phyloP scores from a whole-genome alignment of 345 rosid species.

The Rhodamnia rubescens region DNA sequence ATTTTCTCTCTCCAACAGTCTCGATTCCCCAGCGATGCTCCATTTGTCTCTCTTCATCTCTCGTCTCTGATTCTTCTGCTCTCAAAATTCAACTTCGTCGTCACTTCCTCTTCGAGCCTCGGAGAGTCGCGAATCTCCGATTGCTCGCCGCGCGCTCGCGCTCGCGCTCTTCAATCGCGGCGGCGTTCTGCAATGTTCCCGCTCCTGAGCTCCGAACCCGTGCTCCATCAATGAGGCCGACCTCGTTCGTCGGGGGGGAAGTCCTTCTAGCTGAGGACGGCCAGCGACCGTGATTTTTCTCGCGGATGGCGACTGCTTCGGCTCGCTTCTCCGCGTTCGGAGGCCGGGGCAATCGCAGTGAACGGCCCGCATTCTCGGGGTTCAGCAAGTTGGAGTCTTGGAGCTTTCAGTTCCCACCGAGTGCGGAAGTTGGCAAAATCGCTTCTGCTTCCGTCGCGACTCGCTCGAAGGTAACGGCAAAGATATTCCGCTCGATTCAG shows the following conservation, averaged over 20 bases:
- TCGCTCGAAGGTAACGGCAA: neutral
- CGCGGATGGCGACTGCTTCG: neutral
- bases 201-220: neutral
- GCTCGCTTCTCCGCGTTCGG: neutral
- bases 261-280: neutral
- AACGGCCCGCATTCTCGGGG: neutral
- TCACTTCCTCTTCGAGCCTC: neutral
- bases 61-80: neutral
- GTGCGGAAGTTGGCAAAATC: neutral
- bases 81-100: neutral
- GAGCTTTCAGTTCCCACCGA: neutral
- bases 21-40: neutral
- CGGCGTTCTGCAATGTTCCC: neutral
- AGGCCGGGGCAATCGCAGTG: neutral
- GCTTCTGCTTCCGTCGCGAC: neutral
- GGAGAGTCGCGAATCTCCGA: neutral
- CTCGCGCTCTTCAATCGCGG: neutral
- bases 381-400: neutral
- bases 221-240: neutral
- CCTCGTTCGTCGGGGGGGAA: neutral
- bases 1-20: neutral
- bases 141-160: no score
- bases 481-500: neutral
- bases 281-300: neutral
- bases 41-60: neutral